Evolutionary conservation across 768 basidiomycete genomes (phyloP), one percentile per base, ranked within the genome.

Genomic region (Dendrothele bispora): DNA sequence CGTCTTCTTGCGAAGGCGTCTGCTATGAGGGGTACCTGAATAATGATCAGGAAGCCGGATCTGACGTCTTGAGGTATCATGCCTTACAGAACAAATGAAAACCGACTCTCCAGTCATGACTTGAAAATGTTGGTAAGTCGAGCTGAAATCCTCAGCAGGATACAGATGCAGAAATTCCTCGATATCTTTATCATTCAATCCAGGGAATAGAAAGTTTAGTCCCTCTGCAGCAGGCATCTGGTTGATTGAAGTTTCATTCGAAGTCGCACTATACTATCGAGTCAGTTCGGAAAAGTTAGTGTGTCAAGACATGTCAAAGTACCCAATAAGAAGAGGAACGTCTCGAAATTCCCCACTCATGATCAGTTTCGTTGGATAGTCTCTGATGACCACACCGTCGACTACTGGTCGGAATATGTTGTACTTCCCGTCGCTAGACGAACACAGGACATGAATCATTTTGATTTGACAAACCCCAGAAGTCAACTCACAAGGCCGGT

Each of bases 281-380:
- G 34, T 37, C n/a, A 27, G 44, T 10, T 17, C 26, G n/a, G n/a
- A 39, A 37, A 22, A 14, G 34, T 28, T 25, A 7, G 7, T 17
- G 30, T 35, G 22, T 26, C 12, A 15, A 28, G 41, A 22, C 38
- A 39, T 38, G 46, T 42, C 12, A 26, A 60, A 70, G 17, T 55
- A 83, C 83, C 82, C 80, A 26, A 81, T 73, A 24, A 87, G 75
- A 3, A 84, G 57, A 6, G 81, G 77, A 3, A 83, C 75, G 14
- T 66, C 61, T 1, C 68, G 61, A 44, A 79, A 78, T 18, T 71
- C 67, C 3, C 79, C 76, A 1, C 59, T 43, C 4, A 69, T 55
- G 30, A 85, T 70, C 7, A 68, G 66, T 25, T 60, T 56, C 1
- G 78, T 79, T 1, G 82, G 80, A 47, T 68, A 68, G 15, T 75